A percentile compares a stretch with the other conserved stretches of the same genome.
Evolutionary conservation across 208 protist genomes (phyloP).

Genomic region (Naegleria lovaniensis): DNA sequence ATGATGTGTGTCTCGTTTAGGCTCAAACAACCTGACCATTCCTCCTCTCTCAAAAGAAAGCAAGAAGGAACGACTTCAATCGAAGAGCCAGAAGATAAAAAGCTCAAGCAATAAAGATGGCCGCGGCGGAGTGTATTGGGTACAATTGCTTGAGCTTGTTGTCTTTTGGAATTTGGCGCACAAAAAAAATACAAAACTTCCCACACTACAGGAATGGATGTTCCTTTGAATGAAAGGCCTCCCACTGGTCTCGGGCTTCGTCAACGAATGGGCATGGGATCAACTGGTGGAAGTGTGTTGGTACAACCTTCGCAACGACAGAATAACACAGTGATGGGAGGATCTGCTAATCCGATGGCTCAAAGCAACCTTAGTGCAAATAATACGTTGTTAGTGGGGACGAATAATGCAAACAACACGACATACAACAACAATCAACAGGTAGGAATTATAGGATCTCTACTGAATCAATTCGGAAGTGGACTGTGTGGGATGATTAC

Average conservation of each 20-base stretch:
- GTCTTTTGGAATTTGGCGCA: too few species aligned
- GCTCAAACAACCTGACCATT: conserved; percentile 43
- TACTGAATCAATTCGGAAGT: background rate
- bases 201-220: background rate
- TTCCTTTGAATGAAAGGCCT: background rate
- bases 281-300: too few species aligned
- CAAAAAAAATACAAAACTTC: too few species aligned
- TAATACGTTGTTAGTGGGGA: too few species aligned
- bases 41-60: conserved; percentile 31
- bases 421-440: background rate
- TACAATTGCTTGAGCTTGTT: too few species aligned
- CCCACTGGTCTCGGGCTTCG: background rate
- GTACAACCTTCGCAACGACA: too few species aligned
- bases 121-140: too few species aligned
- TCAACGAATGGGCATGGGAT: too few species aligned
- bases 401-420: too few species aligned
- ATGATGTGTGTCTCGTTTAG: conserved; percentile 89
- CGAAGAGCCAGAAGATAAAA: background rate
- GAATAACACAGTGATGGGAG: too few species aligned
- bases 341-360: too few species aligned
- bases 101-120: background rate
- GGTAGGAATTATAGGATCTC: background rate
- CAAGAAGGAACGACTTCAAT: background rate
- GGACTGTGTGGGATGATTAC: background rate
- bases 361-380: too few species aligned